These are phyloP conservation scores for Ophiostoma ulmi DNA, from an alignment of 2,329 filamentous ascomycete genomes.

Conservation along the genomic window DNA sequence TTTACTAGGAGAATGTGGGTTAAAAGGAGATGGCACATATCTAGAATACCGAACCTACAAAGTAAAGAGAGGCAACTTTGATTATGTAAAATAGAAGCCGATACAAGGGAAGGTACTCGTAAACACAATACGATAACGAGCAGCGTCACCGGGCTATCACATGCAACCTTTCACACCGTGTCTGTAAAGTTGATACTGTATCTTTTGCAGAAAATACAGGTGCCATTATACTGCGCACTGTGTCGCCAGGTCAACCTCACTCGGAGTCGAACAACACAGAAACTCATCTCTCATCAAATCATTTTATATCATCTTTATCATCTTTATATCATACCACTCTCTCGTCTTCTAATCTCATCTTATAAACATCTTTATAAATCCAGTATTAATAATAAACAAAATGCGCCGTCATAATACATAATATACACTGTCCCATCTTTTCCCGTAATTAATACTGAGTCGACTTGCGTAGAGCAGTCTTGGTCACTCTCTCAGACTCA, in stretches of 20 bases:
- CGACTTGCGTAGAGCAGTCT: neutral
- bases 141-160: neutral
- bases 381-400: neutral
- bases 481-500: too few species aligned
- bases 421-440: neutral
- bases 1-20: neutral
- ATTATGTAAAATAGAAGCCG: neutral
- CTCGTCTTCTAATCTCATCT: neutral
- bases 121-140: neutral
- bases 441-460: too few species aligned
- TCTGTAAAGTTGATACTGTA: too few species aligned
- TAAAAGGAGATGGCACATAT: neutral
- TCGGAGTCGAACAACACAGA: too few species aligned
- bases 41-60: too few species aligned
- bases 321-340: too few species aligned
- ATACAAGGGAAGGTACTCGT: neutral
- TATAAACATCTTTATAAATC: neutral
- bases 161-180: neutral
- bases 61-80: too few species aligned
- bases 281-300: too few species aligned
- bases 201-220: too few species aligned
- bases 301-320: too few species aligned
- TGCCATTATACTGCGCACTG: neutral
- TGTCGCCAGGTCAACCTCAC: neutral
- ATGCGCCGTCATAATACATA: conserved; percentile 10